Conservation (phyloP, 495 filamentous ascomycete species). For the Cladorrhinum samala region DNA sequence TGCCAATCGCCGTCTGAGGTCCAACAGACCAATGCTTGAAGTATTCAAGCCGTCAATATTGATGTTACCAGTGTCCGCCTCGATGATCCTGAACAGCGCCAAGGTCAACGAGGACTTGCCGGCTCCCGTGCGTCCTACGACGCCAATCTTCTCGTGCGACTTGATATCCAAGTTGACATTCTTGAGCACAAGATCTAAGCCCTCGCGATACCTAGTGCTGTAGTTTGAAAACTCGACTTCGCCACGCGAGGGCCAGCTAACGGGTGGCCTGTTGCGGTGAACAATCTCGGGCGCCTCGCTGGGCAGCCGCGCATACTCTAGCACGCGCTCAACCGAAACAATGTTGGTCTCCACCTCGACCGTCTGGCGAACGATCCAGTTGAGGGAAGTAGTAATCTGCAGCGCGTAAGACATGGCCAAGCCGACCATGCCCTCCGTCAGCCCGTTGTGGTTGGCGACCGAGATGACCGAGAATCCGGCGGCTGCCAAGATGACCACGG, state of each 20-base stretch:
- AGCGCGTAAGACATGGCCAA: conserved; percentile 95
- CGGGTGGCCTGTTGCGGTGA: conserved; percentile 74
- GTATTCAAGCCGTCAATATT: conserved; percentile 86
- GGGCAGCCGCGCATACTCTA: conserved; percentile 90
- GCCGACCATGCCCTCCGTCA: conserved; percentile 79
- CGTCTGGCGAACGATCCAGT: conserved; percentile 99
- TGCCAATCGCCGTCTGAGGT: conserved; percentile 82
- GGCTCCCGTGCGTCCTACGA: conserved; percentile 92
- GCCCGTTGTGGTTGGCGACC: conserved; percentile 59
- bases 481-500: conserved; percentile 82
- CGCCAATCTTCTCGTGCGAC: conserved; percentile 94
- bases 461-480: conserved; percentile 78
- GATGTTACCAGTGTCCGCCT: conserved; percentile 72
- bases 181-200: conserved; percentile 86
- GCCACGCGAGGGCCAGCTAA: conserved; percentile 88
- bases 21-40: conserved; percentile 80
- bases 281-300: conserved; percentile 96
- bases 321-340: conserved; percentile 94
- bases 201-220: conserved; percentile 85
- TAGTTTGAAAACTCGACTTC: conserved; percentile 89
- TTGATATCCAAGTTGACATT: conserved; percentile 87
- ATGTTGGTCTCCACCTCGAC: conserved; percentile 99
- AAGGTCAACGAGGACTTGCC: conserved; percentile 95
- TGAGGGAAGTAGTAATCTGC: conserved; percentile 95
- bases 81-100: conserved; percentile 93